phyloP scores from a whole-genome alignment of 768 basidiomycete genomes.

The Gymnopilus dilepis region DNA sequence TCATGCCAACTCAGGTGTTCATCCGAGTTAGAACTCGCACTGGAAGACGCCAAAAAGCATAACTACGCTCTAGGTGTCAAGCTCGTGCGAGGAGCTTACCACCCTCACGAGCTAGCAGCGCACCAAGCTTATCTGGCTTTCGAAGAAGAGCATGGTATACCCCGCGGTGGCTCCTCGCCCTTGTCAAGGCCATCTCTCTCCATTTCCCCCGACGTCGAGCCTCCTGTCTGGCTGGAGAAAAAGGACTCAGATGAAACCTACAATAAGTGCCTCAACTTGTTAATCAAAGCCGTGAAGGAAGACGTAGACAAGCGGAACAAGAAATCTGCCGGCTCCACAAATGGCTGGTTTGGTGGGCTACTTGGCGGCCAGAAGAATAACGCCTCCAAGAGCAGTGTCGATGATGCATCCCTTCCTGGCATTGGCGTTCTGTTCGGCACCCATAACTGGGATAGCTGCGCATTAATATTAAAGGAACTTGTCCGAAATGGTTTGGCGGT shows the following conservation, averaged over 20 bases:
- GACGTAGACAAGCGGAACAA: conserved; percentile 43
- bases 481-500: conserved; percentile 52
- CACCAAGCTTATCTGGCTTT: conserved; percentile 34
- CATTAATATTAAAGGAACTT: conserved; percentile 64
- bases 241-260: conserved; percentile 77
- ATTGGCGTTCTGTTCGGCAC: conserved; percentile 86
- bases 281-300: conserved; percentile 60
- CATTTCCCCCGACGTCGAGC: conserved; percentile 59
- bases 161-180: not conserved
- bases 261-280: conserved; percentile 59
- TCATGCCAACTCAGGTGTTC: conserved; percentile 57
- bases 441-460: conserved; percentile 78
- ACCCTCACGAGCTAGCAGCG: conserved; percentile 71
- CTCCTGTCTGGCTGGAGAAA: conserved; percentile 76
- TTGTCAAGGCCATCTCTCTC: conserved; percentile 37
- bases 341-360: conserved; percentile 14
- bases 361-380: conserved; percentile 11
- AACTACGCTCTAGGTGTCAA: conserved; percentile 87
- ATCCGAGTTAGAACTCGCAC: conserved; percentile 64
- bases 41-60: conserved; percentile 66
- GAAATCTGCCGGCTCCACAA: not conserved
- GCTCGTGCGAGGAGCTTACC: conserved; percentile 93
- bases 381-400: not conserved
- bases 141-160: conserved; percentile 7
- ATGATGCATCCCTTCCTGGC: conserved; percentile 12